Evolutionary conservation across 257 asterid genomes (phyloP), one percentile per base, ranked within the genome.

Genomic region (Forsythia suspensa): DNA sequence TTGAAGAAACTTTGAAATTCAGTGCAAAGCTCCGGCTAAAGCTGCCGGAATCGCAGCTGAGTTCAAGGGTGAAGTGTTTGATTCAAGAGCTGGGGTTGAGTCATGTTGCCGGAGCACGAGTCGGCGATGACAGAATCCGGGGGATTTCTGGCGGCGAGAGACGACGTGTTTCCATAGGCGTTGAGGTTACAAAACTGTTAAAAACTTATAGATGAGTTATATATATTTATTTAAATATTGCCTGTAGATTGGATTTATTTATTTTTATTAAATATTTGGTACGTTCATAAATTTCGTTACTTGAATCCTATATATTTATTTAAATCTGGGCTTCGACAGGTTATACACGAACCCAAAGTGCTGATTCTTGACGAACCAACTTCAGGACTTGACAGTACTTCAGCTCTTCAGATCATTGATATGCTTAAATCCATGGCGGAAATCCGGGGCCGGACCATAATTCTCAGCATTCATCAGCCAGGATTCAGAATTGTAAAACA

Each of bases 141-240:
- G 99, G 99, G 15, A 90, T 95, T 39, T 95, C 99, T 2, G 99
- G 99, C 4, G 99, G 99, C 0, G 99, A 95, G 80, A 82, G 95
- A 65, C 88, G 99, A 71, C 91, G 99, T 74, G 97, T 95, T 11
- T 95, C 99, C 2, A 95, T 95, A n/a, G 99, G 98, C 0, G 94
- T 95, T 61, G 99, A 89, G 81, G 93, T 87, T 0, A 13, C 13
- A 13, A 16, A 16, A 12, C 61, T 46, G 1, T 46, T 52, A 5
- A 13, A 15, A 18, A 12, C 61, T 52, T 16, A 1, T 2, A 18
- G 6, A 51, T 16, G 20, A 51, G 12, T 16, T 52, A 18, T 1
- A 52, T 13, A 5, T 16, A 16, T 52, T 11, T 44, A 44, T 44
- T 44, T 44, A 44, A 44, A 44, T 44, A 1, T 11, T 44, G 52